Evolutionary conservation across 2,329 filamentous ascomycete genomes (phyloP), one percentile per base, ranked within the genome.

Genomic region (Phyllosticta citriasiana): DNA sequence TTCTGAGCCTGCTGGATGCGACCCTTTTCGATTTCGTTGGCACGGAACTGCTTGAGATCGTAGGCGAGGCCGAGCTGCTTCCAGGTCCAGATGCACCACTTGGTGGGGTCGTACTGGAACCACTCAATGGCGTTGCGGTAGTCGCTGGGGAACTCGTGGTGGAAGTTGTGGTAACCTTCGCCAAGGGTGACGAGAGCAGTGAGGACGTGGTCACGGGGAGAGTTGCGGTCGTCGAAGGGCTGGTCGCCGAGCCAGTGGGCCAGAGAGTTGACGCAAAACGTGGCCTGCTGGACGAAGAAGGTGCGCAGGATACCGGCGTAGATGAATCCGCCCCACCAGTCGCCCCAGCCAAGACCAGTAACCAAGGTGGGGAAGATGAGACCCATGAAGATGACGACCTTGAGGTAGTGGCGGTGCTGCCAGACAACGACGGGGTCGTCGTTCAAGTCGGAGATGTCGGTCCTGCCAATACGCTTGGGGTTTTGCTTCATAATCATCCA

Each of bases 401-500:
- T 78, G 68, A 79, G 70, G 70, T 76, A 80, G 72, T 80, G 67
- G 54, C 71, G 75, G 72, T 80, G 78, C 65, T 80, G 78, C 73
- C 73, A 80, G 62, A 78, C 74, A 60, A 80, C 78, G 52, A 80
- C 73, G 40, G 76, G 72, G 67, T 80, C 78, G 56, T 80, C 78
- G 71, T 80, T 80, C 61, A 80, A 67, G 63, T 80, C 78, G 64
- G 76, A 76, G 66, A 80, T 80, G 65, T 80, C 78, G 63, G 76
- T 79, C 62, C 78, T 76, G 70, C 78, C 78, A 58, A 79, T 77
- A 14, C 77, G 74, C 75, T 80, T 80, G 64, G 77, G 78, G 73
- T 80, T 79, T 71, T 80, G 78, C 74, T 79, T 80, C 78, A 80
- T 80, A 65, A 80, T 72, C 77, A 80, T 80, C 78, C 78, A 80